These are phyloP conservation scores for Rhododendron vialii DNA, from an alignment of 148 eudicot genomes.

Conservation along the genomic window DNA sequence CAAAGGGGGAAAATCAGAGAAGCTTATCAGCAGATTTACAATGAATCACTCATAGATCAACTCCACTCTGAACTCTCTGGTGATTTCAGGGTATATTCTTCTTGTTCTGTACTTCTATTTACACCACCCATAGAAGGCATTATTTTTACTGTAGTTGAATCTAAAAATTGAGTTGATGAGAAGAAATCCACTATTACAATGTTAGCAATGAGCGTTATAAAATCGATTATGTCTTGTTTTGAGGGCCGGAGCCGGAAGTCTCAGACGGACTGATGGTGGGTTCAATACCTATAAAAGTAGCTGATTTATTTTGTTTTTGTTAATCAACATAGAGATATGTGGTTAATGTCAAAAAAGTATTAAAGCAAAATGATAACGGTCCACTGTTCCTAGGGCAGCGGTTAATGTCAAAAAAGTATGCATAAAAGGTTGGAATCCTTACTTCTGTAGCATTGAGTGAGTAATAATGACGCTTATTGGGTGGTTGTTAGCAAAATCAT, in stretches of 20 bases:
- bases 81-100: constrained; percentile 43
- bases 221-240: not conserved
- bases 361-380: not conserved
- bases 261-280: not conserved
- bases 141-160: not conserved
- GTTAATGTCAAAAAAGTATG: not conserved
- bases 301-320: not conserved
- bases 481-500: not conserved
- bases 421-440: not conserved
- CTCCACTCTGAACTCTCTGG: constrained; percentile 70
- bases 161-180: not conserved
- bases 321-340: not conserved
- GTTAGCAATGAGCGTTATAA: not conserved
- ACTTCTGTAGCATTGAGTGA: not conserved
- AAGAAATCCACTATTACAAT: not conserved
- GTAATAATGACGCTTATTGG: not conserved
- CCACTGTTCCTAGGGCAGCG: not conserved
- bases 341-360: too few relatives aligned
- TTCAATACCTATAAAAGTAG: not conserved
- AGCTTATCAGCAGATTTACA: constrained; percentile 51
- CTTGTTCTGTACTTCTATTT: not conserved
- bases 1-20: constrained; percentile 66
- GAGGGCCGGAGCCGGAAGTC: not conserved
- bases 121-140: not conserved
- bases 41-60: constrained; percentile 43